phyloP scores from a whole-genome alignment of 306 rosid genomes.

The Oemleria cerasiformis region DNA sequence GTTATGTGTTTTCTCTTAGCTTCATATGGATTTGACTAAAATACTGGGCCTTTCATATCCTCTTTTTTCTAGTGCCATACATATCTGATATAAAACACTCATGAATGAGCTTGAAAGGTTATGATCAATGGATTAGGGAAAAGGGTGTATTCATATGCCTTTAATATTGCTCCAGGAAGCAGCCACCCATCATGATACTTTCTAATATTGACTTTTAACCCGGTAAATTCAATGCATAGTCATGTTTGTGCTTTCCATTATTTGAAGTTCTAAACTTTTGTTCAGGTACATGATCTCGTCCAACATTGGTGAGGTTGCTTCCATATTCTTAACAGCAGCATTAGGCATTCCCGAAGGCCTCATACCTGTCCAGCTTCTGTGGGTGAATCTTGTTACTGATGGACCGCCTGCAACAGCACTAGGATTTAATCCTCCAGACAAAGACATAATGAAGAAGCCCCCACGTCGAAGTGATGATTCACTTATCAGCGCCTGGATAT shows the following conservation, averaged over 20 bases:
- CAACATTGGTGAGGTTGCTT: conserved; percentile 82
- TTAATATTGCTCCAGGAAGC: not conserved
- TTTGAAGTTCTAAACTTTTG: conserved; percentile 4
- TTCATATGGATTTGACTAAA: not conserved
- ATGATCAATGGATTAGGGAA: not conserved
- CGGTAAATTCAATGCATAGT: not conserved
- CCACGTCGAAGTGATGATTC: conserved; percentile 75
- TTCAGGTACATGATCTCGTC: conserved; percentile 89
- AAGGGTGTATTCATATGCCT: too few species aligned
- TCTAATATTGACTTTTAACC: not conserved
- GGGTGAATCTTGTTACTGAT: conserved; percentile 89
- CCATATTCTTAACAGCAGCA: conserved; percentile 79
- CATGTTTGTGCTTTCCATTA: not conserved
- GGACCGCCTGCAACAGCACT: conserved; percentile 90
- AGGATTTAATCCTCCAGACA: conserved; percentile 85
- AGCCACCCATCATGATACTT: not conserved
- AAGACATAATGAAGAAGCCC: conserved; percentile 80
- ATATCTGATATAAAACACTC: not conserved
- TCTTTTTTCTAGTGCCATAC: not conserved
- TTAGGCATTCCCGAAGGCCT: conserved; percentile 84
- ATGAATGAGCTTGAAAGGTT: not conserved
- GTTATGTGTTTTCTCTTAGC: not conserved
- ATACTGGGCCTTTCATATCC: not conserved
- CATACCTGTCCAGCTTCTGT: conserved; percentile 76
- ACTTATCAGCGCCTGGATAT: conserved; percentile 66